Percentiles rank a stretch among this genome's conserved stretches.
These are phyloP conservation scores for Annulohypoxylon maeteangense DNA, from an alignment of 495 filamentous ascomycete species.

Conservation along the genomic window DNA sequence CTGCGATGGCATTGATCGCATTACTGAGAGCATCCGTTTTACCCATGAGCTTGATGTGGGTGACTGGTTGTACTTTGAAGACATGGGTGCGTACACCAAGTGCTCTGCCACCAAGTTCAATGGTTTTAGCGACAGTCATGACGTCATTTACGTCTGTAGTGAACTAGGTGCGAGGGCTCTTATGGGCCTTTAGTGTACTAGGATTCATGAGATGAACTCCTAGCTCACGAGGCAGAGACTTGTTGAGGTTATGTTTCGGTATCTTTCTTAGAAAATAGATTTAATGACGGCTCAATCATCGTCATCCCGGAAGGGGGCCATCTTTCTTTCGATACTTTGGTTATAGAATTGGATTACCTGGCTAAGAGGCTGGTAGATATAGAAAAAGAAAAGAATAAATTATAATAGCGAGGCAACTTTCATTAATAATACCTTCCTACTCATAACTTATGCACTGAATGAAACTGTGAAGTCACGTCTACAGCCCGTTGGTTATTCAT, in stretches of 20 bases:
- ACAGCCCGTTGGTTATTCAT: too few relatives aligned
- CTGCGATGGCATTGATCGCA: constrained; percentile 96
- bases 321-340: constrained; percentile 27
- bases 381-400: constrained; percentile 24
- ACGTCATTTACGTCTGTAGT: constrained; percentile 93
- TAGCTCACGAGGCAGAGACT: not conserved
- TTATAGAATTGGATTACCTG: constrained; percentile 28
- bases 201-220: not conserved
- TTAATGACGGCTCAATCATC: constrained; percentile 9
- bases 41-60: constrained; percentile 81
- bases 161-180: constrained; percentile 87
- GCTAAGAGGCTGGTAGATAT: constrained; percentile 17
- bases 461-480: not conserved
- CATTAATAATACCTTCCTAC: not conserved
- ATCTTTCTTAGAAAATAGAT: constrained; percentile 32
- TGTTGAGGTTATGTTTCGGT: not conserved
- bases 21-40: constrained; percentile 79
- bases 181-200: constrained; percentile 56
- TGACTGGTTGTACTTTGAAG: constrained; percentile 98
- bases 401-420: constrained; percentile 10
- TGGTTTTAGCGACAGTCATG: constrained; percentile 92
- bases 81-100: constrained; percentile 98
- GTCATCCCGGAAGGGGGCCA: constrained; percentile 19
- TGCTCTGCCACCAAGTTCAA: constrained; percentile 98
- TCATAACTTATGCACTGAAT: not conserved